Conservation (phyloP, 306 rosid species). For the Ormosia emarginata region DNA sequence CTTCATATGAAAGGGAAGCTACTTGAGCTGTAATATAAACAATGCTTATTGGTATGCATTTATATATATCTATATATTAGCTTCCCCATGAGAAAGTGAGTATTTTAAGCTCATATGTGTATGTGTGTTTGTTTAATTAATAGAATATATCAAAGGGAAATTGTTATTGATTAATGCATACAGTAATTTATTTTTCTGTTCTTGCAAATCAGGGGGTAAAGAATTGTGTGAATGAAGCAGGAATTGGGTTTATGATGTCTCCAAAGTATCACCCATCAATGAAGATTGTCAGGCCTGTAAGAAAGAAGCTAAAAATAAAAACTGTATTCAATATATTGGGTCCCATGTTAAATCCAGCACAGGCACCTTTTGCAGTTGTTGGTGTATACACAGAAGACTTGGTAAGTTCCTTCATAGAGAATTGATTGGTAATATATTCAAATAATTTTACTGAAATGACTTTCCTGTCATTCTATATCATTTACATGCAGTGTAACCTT, state of each 20-base stretch:
- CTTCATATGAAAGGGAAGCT: neutral
- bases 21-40: neutral
- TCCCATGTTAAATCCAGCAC: constrained; percentile 93
- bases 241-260: constrained; percentile 96
- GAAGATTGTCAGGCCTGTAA: constrained; percentile 74
- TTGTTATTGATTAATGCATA: neutral
- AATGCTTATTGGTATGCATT: neutral
- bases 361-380: constrained; percentile 85
- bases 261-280: constrained; percentile 88
- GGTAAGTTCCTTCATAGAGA: constrained; percentile 37
- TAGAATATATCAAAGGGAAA: neutral
- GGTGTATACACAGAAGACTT: constrained; percentile 82
- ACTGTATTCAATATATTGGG: constrained; percentile 91
- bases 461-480: neutral
- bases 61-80: neutral
- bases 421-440: neutral
- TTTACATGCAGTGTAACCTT: neutral
- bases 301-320: constrained; percentile 77
- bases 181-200: constrained; percentile 1
- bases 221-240: constrained; percentile 69
- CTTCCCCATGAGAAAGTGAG: neutral
- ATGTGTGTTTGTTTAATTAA: neutral
- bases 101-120: neutral
- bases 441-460: neutral
- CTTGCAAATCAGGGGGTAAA: constrained; percentile 60